These are phyloP conservation scores for Cucurbita ficifolia DNA, from an alignment of 306 rosid genomes.

Conservation along the genomic window DNA sequence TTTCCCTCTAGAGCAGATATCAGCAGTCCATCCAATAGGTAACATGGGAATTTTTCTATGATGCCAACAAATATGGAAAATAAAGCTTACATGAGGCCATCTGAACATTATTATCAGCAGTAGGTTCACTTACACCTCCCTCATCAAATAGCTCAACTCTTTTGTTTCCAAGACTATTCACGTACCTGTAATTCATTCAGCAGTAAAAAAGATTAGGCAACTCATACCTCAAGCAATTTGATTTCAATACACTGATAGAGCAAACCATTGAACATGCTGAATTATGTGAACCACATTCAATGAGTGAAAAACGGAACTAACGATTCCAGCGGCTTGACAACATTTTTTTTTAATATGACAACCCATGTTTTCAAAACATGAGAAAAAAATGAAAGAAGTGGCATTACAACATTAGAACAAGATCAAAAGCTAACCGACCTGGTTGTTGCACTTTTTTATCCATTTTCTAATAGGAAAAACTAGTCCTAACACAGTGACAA, in stretches of 20 bases:
- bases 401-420: not conserved
- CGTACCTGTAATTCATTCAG: constrained; percentile 50
- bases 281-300: not conserved
- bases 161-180: constrained; percentile 85
- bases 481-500: not conserved
- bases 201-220: constrained; percentile 9
- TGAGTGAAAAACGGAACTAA: not conserved
- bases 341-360: not conserved
- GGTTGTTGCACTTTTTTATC: not conserved
- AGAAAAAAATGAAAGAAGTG: no score
- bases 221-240: not conserved
- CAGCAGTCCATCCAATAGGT: not conserved
- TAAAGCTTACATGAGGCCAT: constrained; percentile 66
- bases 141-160: constrained; percentile 83
- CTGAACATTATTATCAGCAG: constrained; percentile 66
- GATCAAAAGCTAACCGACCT: not conserved
- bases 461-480: not conserved
- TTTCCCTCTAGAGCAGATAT: not conserved
- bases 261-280: not conserved
- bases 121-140: constrained; percentile 79
- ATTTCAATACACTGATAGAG: not conserved
- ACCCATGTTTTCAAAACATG: not conserved
- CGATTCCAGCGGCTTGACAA: not conserved
- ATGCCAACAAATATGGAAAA: not conserved
- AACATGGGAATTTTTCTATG: not conserved